Evolutionary conservation across 164 flowering plant genomes (phyloP).

Genomic region (Umbilicus rupestris): DNA sequence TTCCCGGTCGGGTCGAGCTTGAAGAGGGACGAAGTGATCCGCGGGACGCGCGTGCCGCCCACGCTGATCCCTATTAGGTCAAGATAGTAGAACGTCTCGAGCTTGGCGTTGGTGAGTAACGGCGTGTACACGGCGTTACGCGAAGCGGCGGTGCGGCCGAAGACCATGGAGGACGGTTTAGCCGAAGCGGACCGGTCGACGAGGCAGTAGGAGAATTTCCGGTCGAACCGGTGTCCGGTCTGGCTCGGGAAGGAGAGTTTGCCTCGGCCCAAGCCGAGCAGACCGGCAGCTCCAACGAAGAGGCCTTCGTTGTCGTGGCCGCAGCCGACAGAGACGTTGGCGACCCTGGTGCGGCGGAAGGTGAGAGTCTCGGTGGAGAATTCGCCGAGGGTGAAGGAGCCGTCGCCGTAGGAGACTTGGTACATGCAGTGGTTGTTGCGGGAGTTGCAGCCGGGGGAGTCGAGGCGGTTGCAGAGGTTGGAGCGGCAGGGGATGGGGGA

Average conservation of each 20-base stretch:
- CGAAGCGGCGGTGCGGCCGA: slow-evolving; percentile 54
- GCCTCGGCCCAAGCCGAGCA: slow-evolving; percentile 84
- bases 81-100: slow-evolving; percentile 88
- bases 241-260: slow-evolving; percentile 66
- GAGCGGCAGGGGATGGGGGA: slow-evolving; percentile 39
- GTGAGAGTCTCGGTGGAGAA: slow-evolving; percentile 78
- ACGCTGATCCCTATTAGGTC: slow-evolving; percentile 69
- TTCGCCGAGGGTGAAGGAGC: slow-evolving; percentile 83
- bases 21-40: slow-evolving; percentile 48
- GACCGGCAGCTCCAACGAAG: slow-evolving; percentile 88
- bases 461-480: slow-evolving; percentile 53
- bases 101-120: slow-evolving; percentile 50
- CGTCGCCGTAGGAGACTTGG: slow-evolving; percentile 91
- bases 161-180: slow-evolving; percentile 55
- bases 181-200: slow-evolving; percentile 65
- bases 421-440: slow-evolving; percentile 44
- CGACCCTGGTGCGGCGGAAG: slow-evolving; percentile 46
- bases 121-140: slow-evolving; percentile 63
- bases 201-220: slow-evolving; percentile 82
- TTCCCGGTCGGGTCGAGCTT: slow-evolving; percentile 54
- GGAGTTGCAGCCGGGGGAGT: slow-evolving; percentile 52
- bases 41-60: slow-evolving; percentile 63
- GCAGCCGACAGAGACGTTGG: slow-evolving; percentile 67
- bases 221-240: slow-evolving; percentile 46
- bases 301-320: slow-evolving; percentile 94